Evolutionary conservation across 768 basidiomycete genomes (phyloP), one percentile per base, ranked within the genome.

Genomic region (Rhodocollybia butyracea): DNA sequence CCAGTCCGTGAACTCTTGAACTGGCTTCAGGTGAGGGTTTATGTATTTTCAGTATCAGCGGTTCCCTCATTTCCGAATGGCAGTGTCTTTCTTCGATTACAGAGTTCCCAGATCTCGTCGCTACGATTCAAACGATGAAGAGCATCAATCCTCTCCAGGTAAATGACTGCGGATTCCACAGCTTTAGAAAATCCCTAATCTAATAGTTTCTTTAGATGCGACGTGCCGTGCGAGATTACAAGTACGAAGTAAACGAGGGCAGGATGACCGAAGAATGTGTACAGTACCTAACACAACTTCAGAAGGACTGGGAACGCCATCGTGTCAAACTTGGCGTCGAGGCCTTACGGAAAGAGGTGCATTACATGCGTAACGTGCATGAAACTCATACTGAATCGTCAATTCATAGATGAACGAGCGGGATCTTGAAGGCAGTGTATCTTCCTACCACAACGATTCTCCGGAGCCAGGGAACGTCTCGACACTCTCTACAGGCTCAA

Each of bases 221-320:
- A 48, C 83, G 93, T 19, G 95, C 95, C 36, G 89, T 96, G 27
- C 84, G 88, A 43, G 96, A 98, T 65, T 93, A 93, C 71, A 90
- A 84, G 66, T 97, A 91, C 65, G 96, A 99, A 73, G 89, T 98
- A 46, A 89, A 87, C 65, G 97, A 99, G 69, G 80, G 85, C 1
- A 80, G 79, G 57, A 97, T 99, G 92, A 89, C 86, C 2, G 94
- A 98, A 22, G 97, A 99, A 68, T 98, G 96, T 65, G 77, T 83
- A 36, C 92, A 97, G 72, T 98, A 98, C 63, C 81, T 98, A 26
- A 89, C 85, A 2, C 96, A 98, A 63, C 76, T 99, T 8, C 95
- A 98, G 71, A 95, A 92, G 65, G 95, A 98, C 66, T 99, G 96
- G 96, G 96, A 99, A 70, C 77, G 91, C 55, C 88, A 92, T 67